Percentiles rank a stretch among this genome's conserved stretches.
phyloP scores from a whole-genome alignment of 371 early-diverging fungal genomes.

The Apophysomyces variabilis region DNA sequence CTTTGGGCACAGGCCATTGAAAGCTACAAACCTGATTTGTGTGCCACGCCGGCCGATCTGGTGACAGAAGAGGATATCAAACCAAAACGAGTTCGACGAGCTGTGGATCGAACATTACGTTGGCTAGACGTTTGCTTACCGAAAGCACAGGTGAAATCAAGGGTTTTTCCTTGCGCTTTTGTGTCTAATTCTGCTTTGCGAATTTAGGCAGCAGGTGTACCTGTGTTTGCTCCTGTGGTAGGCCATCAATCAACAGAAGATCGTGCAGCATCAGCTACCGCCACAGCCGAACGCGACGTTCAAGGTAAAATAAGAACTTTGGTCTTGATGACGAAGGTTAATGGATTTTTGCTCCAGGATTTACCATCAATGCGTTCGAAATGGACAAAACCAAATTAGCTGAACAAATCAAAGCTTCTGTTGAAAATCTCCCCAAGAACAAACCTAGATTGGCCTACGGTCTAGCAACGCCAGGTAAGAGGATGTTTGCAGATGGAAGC shows the following conservation, averaged over 20 bases:
- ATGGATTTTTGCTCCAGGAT: slow-evolving; percentile 28
- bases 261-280: slow-evolving; percentile 60
- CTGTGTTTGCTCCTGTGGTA: slow-evolving; percentile 61
- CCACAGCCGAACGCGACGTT: slow-evolving; percentile 59
- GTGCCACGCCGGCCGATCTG: slow-evolving; percentile 49
- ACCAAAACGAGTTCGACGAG: slow-evolving; percentile 64
- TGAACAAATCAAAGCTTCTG: slow-evolving; percentile 34
- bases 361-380: slow-evolving; percentile 46
- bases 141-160: slow-evolving; percentile 35
- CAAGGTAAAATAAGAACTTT: slow-evolving; percentile 35
- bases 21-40: slow-evolving; percentile 60
- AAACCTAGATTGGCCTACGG: slow-evolving; percentile 58
- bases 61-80: slow-evolving; percentile 54
- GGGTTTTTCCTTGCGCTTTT: background rate
- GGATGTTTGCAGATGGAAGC: background rate
- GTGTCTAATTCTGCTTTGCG: background rate
- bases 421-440: slow-evolving; percentile 39
- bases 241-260: slow-evolving; percentile 59
- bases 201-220: slow-evolving; percentile 1
- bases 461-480: slow-evolving; percentile 45
- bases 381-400: slow-evolving; percentile 23
- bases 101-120: slow-evolving; percentile 67
- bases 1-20: slow-evolving; percentile 54
- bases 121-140: slow-evolving; percentile 60
- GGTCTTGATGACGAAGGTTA: background rate